Evolutionary conservation across 805 yeast genomes (phyloP).

Genomic region (Ogataea naganishii): DNA sequence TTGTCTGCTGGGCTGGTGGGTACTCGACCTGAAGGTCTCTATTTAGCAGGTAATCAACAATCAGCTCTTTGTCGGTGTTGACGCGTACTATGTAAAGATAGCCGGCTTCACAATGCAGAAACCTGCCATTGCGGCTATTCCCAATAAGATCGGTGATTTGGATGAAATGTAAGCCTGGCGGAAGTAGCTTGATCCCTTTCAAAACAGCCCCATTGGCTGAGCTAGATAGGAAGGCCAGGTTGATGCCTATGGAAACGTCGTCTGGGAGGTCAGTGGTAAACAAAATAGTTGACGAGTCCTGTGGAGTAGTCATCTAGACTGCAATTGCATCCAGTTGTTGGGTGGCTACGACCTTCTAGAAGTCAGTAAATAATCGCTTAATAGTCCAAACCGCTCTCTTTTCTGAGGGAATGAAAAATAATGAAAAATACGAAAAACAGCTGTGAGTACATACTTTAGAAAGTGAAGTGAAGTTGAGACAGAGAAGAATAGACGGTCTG

Average conservation of each 20-base stretch:
- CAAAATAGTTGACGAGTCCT: constrained; percentile 7
- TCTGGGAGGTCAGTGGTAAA: constrained; percentile 8
- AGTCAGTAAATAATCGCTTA: background rate
- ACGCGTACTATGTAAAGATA: constrained; percentile 9
- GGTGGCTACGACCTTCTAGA: background rate
- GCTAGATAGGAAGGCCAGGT: constrained; percentile 12
- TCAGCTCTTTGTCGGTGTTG: constrained; percentile 21
- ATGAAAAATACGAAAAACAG: constrained; percentile 2
- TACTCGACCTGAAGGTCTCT: constrained; percentile 3
- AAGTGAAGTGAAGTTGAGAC: no score
- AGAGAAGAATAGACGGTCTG: no score
- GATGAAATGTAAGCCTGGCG: constrained; percentile 43
- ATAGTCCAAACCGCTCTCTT: background rate
- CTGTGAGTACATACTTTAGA: no score
- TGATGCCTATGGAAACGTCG: constrained; percentile 14
- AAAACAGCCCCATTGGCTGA: constrained; percentile 4
- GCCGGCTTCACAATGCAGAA: constrained; percentile 24
- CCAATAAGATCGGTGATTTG: constrained; percentile 35
- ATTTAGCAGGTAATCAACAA: constrained; percentile 5
- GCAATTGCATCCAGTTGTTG: background rate
- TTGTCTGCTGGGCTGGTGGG: constrained; percentile 1
- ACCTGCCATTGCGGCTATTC: constrained; percentile 34
- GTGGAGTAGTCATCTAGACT: constrained; percentile 1
- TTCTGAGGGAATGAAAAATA: background rate
- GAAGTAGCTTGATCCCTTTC: constrained; percentile 43